phyloP scores from a whole-genome alignment of 1,284 basidiomycete genomes.

The Apiotrichum veenhuisii region DNA sequence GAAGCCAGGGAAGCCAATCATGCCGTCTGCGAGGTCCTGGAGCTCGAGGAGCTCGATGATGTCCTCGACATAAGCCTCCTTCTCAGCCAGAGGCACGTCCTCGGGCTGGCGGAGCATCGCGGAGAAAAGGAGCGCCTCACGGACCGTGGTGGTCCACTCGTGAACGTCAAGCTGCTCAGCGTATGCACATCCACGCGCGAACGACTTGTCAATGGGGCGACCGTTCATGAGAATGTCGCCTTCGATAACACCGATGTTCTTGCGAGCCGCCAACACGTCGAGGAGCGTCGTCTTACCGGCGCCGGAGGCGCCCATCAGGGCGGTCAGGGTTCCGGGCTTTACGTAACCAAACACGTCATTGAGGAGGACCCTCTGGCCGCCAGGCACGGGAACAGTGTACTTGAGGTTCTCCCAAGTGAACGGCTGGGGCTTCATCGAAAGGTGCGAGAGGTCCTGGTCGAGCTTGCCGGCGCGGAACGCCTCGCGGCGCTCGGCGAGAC shows the following conservation, averaged over 20 bases:
- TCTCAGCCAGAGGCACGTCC: constrained; percentile 53
- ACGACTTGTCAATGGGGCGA: constrained; percentile 50
- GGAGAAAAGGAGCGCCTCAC: constrained; percentile 59
- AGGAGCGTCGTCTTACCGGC: constrained; percentile 57
- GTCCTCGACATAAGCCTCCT: constrained; percentile 56
- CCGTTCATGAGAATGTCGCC: constrained; percentile 56
- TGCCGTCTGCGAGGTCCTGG: constrained; percentile 54
- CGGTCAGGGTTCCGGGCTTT: constrained; percentile 57
- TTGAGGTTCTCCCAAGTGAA: constrained; percentile 52
- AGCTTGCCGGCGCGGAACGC: constrained; percentile 46
- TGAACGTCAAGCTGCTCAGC: constrained; percentile 67
- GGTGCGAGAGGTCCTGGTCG: constrained; percentile 45
- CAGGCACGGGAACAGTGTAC: constrained; percentile 55
- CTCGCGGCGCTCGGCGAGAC: constrained; percentile 58
- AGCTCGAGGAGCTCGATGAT: constrained; percentile 55
- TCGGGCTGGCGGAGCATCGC: constrained; percentile 59
- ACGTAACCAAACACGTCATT: constrained; percentile 58
- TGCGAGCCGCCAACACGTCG: constrained; percentile 56
- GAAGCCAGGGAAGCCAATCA: constrained; percentile 52
- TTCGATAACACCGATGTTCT: constrained; percentile 54
- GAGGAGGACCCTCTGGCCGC: constrained; percentile 53
- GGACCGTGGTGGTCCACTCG: constrained; percentile 68
- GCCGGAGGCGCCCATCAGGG: constrained; percentile 60
- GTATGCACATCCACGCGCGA: constrained; percentile 55
- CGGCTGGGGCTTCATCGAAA: constrained; percentile 48